These are phyloP conservation scores for Phalaenopsis hybrid DNA, from an alignment of 116 monocot genomes.

Conservation along the genomic window DNA sequence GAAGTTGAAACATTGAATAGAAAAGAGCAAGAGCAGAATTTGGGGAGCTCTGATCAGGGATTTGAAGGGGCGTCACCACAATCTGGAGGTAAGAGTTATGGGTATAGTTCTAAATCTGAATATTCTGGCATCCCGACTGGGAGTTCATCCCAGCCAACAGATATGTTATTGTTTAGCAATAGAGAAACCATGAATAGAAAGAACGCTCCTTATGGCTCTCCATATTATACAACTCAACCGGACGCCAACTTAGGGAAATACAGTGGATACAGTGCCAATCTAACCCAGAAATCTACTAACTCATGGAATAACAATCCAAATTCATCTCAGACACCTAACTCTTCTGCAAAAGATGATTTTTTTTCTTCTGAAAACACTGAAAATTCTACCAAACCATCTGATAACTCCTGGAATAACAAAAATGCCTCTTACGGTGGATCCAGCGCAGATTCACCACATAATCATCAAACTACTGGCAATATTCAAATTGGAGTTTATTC, in stretches of 20 bases:
- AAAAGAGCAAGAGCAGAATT: conserved; percentile 2
- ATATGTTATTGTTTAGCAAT: not conserved
- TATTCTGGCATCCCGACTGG: too few species aligned
- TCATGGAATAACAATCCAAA: too few species aligned
- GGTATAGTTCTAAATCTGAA: too few species aligned
- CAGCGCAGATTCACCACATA: not conserved
- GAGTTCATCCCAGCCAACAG: too few species aligned
- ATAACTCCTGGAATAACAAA: not conserved
- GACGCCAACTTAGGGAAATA: not conserved
- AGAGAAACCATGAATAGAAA: not conserved
- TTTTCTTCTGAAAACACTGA: not conserved
- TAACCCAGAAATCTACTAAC: too few species aligned
- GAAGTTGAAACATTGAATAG: conserved; percentile 2
- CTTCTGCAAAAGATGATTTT: not conserved
- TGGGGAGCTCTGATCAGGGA: not conserved
- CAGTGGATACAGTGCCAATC: not conserved
- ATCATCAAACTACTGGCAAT: conserved; percentile 11
- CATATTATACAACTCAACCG: not conserved
- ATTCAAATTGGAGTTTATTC: conserved; percentile 24
- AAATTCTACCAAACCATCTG: not conserved
- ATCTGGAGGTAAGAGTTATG: too few species aligned
- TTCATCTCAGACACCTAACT: not conserved
- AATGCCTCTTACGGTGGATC: not conserved
- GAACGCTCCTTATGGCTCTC: not conserved
- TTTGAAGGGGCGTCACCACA: not conserved